Evolutionary conservation across 176 grass and related monocot genomes (phyloP), one percentile per base, ranked within the genome.

Genomic region (Avena insularis): DNA sequence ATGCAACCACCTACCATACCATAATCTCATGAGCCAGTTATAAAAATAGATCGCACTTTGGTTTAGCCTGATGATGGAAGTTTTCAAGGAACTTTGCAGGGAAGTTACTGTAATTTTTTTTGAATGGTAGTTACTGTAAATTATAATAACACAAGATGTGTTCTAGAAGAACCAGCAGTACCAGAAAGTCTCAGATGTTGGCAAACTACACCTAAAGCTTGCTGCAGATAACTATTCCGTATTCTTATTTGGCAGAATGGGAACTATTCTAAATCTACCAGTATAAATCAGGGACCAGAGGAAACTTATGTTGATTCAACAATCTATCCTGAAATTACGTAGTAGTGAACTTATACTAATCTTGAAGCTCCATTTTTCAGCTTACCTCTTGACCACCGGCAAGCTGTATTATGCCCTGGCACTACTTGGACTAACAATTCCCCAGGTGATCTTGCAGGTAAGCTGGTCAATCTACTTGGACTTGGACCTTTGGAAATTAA

Each of bases 401-500:
- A 92, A 95, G 71, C 81, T 83, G 49, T 95, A 90, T 86, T 95
- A 95, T 76, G 90, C 93, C 51, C 67, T 95, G 70, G 90, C 86
- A 17, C 66, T 95, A 45, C 80, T 95, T 84, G 93, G 90, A 71
- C 47, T 95, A 64, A 92, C 91, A 74, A 80, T 92, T 77, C 93
- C 93, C 71, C 93, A 95, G 66, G 88, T 95, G 49, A 49, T 92
- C 61, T 89, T 92, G 71, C 93, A 95, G 93, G 93, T 95, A 45
- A 84, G 76, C 38, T 75, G 13, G 29, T 12, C 4, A 12, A 62
- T 84, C 40, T 65, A 66, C 11, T 40, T 80, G 8, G 55, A 53
- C 15, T 40, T 80, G 8, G 55, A 53, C 15, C n/a, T 5, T 76
- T 25, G 72, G 12, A 27, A 23, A 46, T 80, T 40, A 72, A 16